A percentile compares a stretch with the other conserved stretches of the same genome.
Evolutionary conservation across 2,329 filamentous ascomycete genomes (phyloP).

Genomic region (Madurella mycetomatis): DNA sequence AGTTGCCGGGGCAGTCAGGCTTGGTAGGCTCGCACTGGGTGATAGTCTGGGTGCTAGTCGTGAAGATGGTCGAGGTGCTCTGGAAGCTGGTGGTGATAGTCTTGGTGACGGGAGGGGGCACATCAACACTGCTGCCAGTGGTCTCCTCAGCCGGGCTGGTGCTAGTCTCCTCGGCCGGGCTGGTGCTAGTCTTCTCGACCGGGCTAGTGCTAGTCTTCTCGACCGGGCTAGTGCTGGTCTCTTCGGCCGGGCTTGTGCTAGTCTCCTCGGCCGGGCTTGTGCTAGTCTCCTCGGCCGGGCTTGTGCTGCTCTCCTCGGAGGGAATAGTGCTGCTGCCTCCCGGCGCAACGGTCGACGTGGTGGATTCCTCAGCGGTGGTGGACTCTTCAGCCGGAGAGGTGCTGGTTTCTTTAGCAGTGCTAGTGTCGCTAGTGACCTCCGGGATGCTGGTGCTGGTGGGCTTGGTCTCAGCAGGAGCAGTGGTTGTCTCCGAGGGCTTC

Average conservation of each 20-base stretch:
- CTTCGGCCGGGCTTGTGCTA: not conserved
- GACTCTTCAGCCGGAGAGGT: slow-evolving; percentile 5
- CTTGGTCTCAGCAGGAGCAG: slow-evolving; percentile 27
- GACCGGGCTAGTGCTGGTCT: slow-evolving; percentile 16
- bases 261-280: slow-evolving; percentile 17
- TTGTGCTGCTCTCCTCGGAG: not conserved
- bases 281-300: slow-evolving; percentile 1
- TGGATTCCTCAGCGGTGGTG: not conserved
- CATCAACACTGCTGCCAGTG: slow-evolving; percentile 42
- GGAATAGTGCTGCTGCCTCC: not conserved
- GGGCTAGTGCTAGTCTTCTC: slow-evolving; percentile 13
- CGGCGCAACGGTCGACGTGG: not conserved
- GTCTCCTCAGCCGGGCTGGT: slow-evolving; percentile 35
- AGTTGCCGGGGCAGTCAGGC: slow-evolving; percentile 31
- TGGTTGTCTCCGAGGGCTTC: slow-evolving; percentile 19
- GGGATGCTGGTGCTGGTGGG: slow-evolving; percentile 6
- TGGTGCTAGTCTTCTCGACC: not conserved
- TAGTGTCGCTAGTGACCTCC: slow-evolving; percentile 5
- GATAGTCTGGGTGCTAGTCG: slow-evolving; percentile 37
- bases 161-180: slow-evolving; percentile 12
- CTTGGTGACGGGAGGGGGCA: slow-evolving; percentile 39
- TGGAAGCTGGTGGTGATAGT: slow-evolving; percentile 38
- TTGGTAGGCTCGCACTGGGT: slow-evolving; percentile 49
- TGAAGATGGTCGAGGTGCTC: slow-evolving; percentile 27
- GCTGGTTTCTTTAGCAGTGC: slow-evolving; percentile 13